Evolutionary conservation across 2,329 filamentous ascomycete genomes (phyloP).

Genomic region (Aspergillus ruber): DNA sequence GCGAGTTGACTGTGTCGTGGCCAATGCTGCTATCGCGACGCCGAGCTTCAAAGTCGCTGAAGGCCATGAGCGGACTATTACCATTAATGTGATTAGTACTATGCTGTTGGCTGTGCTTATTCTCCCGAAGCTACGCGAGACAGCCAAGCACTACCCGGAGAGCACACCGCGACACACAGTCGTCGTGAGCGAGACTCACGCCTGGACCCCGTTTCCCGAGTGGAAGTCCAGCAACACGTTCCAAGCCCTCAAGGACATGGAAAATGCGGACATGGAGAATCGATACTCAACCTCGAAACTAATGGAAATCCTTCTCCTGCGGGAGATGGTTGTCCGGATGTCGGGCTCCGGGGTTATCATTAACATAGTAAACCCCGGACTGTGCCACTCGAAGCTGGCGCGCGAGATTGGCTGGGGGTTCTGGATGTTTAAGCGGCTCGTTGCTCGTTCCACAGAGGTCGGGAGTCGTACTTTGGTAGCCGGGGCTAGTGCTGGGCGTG

Average conservation of each 20-base stretch:
- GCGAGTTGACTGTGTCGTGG: slow-evolving; percentile 30
- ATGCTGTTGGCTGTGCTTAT: slow-evolving; percentile 25
- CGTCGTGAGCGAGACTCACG: slow-evolving; percentile 35
- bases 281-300: slow-evolving; percentile 42
- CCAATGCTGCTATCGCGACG: neutral
- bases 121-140: slow-evolving; percentile 30
- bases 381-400: slow-evolving; percentile 27
- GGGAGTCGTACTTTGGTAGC: neutral
- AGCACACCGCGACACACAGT: slow-evolving; percentile 22
- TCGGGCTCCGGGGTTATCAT: slow-evolving; percentile 34
- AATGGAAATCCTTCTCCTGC: slow-evolving; percentile 36
- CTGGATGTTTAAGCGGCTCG: neutral
- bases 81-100: slow-evolving; percentile 36
- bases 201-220: slow-evolving; percentile 23
- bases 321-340: slow-evolving; percentile 21
- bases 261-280: slow-evolving; percentile 19
- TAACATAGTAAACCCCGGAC: slow-evolving; percentile 46
- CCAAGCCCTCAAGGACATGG: slow-evolving; percentile 25
- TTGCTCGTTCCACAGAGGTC: neutral
- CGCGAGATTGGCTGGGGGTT: neutral
- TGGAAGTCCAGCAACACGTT: slow-evolving; percentile 27
- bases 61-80: slow-evolving; percentile 35
- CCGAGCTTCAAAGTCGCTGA: neutral
- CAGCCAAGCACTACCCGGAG: slow-evolving; percentile 16
- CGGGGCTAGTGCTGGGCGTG: neutral